A percentile compares a stretch with the other conserved stretches of the same genome.
Conservation (phyloP, 1,284 basidiomycete species). For the Marasmius sp. region DNA sequence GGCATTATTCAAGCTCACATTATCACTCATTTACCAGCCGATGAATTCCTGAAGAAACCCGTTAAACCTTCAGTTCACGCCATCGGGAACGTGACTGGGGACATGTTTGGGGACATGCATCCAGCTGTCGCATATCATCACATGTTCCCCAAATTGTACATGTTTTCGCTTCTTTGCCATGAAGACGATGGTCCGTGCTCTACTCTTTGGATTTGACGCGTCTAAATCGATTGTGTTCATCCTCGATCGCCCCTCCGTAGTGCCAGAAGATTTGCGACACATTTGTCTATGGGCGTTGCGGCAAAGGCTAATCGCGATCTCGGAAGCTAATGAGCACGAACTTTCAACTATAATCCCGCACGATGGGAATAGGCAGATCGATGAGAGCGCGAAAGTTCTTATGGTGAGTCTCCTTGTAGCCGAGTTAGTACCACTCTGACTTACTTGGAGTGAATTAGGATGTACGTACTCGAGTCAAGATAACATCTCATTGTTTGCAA, state of each 20-base stretch:
- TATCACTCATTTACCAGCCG: not conserved
- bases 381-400: too few relatives aligned
- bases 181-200: not conserved
- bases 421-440: too few relatives aligned
- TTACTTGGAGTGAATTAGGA: too few relatives aligned
- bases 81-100: not conserved
- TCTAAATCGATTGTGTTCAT: too few relatives aligned
- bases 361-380: too few relatives aligned
- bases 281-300: not conserved
- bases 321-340: not conserved
- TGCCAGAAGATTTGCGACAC: not conserved
- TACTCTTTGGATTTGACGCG: not conserved
- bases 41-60: not conserved
- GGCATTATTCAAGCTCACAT: not conserved
- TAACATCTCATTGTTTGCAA: too few relatives aligned
- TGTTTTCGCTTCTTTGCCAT: not conserved
- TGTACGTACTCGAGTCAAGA: too few relatives aligned
- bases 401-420: too few relatives aligned
- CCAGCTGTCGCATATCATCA: not conserved
- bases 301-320: not conserved
- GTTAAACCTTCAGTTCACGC: not conserved
- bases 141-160: not conserved
- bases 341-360: too few relatives aligned
- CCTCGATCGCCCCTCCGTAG: too few relatives aligned
- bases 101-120: not conserved